Base-by-base conservation (phyloP, 2,329 filamentous ascomycete species). In the Calonectria pseudoturangicola region DNA sequence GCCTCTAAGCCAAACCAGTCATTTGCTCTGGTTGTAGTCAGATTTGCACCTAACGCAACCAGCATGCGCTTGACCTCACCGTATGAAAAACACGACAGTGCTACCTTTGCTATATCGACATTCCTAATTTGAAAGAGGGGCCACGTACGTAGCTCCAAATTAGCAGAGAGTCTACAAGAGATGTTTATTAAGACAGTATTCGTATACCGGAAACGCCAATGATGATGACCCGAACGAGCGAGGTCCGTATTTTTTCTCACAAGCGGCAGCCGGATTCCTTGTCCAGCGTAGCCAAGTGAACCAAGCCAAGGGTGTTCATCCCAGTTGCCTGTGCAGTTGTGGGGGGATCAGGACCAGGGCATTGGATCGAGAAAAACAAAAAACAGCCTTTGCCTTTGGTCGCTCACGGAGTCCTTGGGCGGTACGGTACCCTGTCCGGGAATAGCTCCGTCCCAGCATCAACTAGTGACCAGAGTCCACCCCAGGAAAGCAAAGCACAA, bases 301-400 rank as follows among this genome's bases (percentile, higher is more conserved):
- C 41, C 56, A 67, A 66, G 74, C 64, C 76, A 79, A 74, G 73
- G 75, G 74, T 72, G 75, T 77, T 77, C 71, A 77, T 79, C 70
- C 74, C 74, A 76, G 72, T 73, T 75, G 69, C 48, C 65, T 63
- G 56, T 64, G 56, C 64, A 68, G 58, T 13, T 71, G 73, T 75
- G 73, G 75, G 70, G 72, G 71, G 72, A 70, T 70, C 41, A 74
- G 71, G 70, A 68, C 68, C 72, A 67, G 70, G 66, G 70, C 60
- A 50, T 45, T 68, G 58, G 66, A 65, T 68, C 45, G 63, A 71
- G 69, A 72, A 73, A 28, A 45, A 66, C 70, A 72, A 73, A 45
- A 45, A 72, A 73, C 30, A 45, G 66, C 54, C 63, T 66, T 63
- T 56, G 50, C 65, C 28, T 73, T 43, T 66, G 48, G 66, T 56